Evolutionary conservation across 805 yeast species (phyloP), one percentile per base, ranked within the genome.

Genomic region (Kazachstania bromeliacearum): DNA sequence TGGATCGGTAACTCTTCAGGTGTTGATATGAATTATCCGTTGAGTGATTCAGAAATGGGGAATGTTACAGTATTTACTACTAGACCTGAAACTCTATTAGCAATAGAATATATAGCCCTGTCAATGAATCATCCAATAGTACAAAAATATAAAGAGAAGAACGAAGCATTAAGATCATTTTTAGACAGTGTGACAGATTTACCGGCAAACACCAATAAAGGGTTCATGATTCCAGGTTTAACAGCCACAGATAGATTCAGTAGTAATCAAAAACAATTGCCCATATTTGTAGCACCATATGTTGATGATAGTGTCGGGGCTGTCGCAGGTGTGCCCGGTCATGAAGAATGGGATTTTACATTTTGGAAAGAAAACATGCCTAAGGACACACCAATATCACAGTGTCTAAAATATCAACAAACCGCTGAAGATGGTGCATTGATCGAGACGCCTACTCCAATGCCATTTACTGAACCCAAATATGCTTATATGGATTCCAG

Each of bases 291-390:
- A 2, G 96, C 97, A 0, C 95, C 96, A 0, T 92, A 88, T 57
- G 97, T 89, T 12, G n/a, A 22, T 4, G 32, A 31, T n/a, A 12
- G 8, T 2, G 40, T 34, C 5, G 75, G 75, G 38, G 95, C 96
- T 27, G 95, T 95, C 1, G 97, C 89, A 0, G 98, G 98, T 1
- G 85, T 94, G 49, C 98, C 98, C 2, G 95, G 82, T 0, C 96
- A 88, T 57, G 97, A 92, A 57, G 64, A 66, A 31, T 70, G 97
- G 42, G 98, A 92, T 52, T 74, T 54, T 47, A 83, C 68, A 6
- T 89, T 92, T 53, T 89, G 96, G 96, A 47, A 53, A 3, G 51
- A 62, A 30, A 83, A 83, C 51, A 67, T 65, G 50, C 79, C 81
- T 0, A 51, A 53, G 0, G 37, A 50, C 2, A n/a, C 16, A 13